Percentiles rank a stretch among this genome's conserved stretches.
These are phyloP conservation scores for Leonotis leonurus DNA, from an alignment of 257 asterid species.

Conservation along the genomic window DNA sequence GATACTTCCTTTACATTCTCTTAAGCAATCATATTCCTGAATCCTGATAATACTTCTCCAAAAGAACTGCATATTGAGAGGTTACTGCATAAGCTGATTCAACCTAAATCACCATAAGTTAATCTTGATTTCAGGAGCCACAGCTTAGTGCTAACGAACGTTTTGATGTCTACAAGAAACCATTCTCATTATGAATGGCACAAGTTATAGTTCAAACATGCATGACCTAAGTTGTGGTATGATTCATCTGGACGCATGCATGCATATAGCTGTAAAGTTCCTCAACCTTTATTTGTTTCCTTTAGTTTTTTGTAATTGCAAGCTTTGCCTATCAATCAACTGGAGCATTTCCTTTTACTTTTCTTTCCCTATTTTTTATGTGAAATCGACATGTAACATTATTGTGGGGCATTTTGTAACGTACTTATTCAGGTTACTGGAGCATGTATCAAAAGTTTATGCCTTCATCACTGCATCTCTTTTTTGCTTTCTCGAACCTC, in stretches of 20 bases:
- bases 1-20: background rate
- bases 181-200: constrained; percentile 62
- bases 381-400: background rate
- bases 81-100: background rate
- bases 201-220: background rate
- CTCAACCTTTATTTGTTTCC: background rate
- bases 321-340: background rate
- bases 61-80: background rate
- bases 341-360: background rate
- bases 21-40: too few species aligned
- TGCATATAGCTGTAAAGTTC: background rate
- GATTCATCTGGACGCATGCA: background rate
- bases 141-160: constrained; percentile 68
- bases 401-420: background rate
- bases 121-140: constrained; percentile 54
- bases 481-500: too few species aligned
- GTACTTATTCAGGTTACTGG: background rate
- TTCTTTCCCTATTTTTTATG: background rate
- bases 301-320: constrained; percentile 8
- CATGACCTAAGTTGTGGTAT: background rate
- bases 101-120: background rate
- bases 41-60: too few species aligned
- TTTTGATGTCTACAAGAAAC: constrained; percentile 74
- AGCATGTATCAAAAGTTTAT: background rate
- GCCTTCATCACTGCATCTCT: too few species aligned